These are phyloP conservation scores for Epichloe sibirici DNA, from an alignment of 2,329 filamentous ascomycete genomes.

Conservation along the genomic window DNA sequence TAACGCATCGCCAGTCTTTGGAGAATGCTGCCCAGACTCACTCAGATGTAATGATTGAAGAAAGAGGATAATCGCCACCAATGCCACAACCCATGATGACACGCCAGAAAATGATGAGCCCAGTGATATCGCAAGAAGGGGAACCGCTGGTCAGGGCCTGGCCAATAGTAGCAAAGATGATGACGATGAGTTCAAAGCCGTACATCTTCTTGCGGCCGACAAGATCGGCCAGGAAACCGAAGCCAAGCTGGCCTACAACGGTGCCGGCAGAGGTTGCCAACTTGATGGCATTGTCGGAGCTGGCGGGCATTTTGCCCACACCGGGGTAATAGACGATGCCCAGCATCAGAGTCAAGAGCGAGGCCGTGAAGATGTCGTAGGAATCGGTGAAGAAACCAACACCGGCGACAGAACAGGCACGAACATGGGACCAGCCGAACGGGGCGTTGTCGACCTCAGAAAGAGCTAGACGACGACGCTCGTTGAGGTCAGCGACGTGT, in stretches of 20 bases:
- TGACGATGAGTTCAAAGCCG: slow-evolving; percentile 67
- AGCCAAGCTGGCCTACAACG: slow-evolving; percentile 69
- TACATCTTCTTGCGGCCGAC: slow-evolving; percentile 63
- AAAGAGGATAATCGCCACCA: slow-evolving; percentile 60
- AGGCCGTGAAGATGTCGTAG: slow-evolving; percentile 72
- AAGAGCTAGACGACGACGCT: slow-evolving; percentile 66
- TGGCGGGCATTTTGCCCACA: slow-evolving; percentile 47
- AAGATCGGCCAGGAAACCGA: slow-evolving; percentile 66
- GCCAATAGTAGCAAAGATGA: slow-evolving; percentile 66
- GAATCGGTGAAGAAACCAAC: slow-evolving; percentile 85
- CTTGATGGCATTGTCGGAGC: slow-evolving; percentile 72
- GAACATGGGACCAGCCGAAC: slow-evolving; percentile 76
- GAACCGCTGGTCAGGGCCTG: slow-evolving; percentile 56
- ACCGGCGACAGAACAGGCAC: slow-evolving; percentile 65
- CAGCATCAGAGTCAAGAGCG: slow-evolving; percentile 61
- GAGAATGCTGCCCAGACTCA: slow-evolving; percentile 23
- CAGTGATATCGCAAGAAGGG: slow-evolving; percentile 48
- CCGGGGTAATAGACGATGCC: slow-evolving; percentile 63
- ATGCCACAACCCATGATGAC: slow-evolving; percentile 49
- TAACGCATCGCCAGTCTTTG: background rate
- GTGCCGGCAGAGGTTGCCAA: slow-evolving; percentile 74
- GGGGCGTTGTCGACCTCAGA: slow-evolving; percentile 72
- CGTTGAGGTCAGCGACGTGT: slow-evolving; percentile 57
- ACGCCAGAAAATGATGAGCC: slow-evolving; percentile 68
- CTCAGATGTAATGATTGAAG: slow-evolving; percentile 75